These are phyloP conservation scores for Leccinum pellstonianum DNA, from an alignment of 768 basidiomycete genomes.

Conservation along the genomic window DNA sequence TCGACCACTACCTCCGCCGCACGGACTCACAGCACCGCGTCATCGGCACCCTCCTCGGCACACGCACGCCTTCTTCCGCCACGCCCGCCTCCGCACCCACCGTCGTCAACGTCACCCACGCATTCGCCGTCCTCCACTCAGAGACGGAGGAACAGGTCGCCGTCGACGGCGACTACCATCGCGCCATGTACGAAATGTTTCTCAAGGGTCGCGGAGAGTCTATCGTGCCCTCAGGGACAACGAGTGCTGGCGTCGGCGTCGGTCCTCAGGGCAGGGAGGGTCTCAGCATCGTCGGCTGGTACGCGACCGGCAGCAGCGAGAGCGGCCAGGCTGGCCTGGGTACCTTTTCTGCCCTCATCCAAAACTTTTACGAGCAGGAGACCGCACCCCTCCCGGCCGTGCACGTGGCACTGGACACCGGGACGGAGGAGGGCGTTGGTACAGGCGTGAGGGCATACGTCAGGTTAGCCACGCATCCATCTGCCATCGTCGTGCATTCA, in stretches of 20 bases:
- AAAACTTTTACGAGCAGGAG: slow-evolving; percentile 96
- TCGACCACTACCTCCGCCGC: slow-evolving; percentile 94
- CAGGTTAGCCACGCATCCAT: slow-evolving; percentile 49
- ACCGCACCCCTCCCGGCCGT: slow-evolving; percentile 85
- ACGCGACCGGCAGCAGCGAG: slow-evolving; percentile 63
- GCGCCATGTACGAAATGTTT: slow-evolving; percentile 88
- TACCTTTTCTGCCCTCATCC: slow-evolving; percentile 94
- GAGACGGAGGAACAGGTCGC: slow-evolving; percentile 92
- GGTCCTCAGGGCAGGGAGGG: slow-evolving; percentile 45
- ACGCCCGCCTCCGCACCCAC: slow-evolving; percentile 2
- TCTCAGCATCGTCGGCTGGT: slow-evolving; percentile 96
- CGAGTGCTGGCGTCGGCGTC: slow-evolving; percentile 19
- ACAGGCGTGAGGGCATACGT: slow-evolving; percentile 86
- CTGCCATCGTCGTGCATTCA: slow-evolving; percentile 8
- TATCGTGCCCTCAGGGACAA: slow-evolving; percentile 11
- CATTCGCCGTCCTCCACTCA: slow-evolving; percentile 91
- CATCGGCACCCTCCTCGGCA: slow-evolving; percentile 92
- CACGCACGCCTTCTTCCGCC: slow-evolving; percentile 51
- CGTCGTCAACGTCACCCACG: slow-evolving; percentile 69
- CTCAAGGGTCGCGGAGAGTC: slow-evolving; percentile 58
- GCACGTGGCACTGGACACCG: slow-evolving; percentile 89
- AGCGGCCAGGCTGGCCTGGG: slow-evolving; percentile 54
- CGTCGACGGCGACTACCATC: slow-evolving; percentile 96
- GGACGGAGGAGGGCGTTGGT: slow-evolving; percentile 56
- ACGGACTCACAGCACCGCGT: slow-evolving; percentile 81